These are phyloP conservation scores for Tarenaya hassleriana DNA, from an alignment of 345 rosid genomes.

Conservation along the genomic window DNA sequence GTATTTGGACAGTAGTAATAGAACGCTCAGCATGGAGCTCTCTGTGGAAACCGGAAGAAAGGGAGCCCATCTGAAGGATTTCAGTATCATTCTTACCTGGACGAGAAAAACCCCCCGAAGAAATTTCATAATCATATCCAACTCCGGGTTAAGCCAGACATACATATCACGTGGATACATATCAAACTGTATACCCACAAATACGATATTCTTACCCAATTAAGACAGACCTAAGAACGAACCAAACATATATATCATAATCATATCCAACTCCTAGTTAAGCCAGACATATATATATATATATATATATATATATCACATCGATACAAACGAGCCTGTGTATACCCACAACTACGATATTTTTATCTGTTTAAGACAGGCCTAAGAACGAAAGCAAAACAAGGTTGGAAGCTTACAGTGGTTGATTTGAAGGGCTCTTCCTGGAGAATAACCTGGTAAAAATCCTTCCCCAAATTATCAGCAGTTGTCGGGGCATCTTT, in stretches of 20 bases:
- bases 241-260: too few relatives aligned
- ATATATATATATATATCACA: too few relatives aligned
- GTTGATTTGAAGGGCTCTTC: slow-evolving; percentile 92
- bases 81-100: slow-evolving; percentile 67
- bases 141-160: too few relatives aligned
- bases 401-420: slow-evolving; percentile 34
- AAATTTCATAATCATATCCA: slow-evolving; percentile 5
- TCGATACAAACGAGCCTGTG: too few relatives aligned
- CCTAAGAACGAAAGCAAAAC: not conserved
- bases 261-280: too few relatives aligned
- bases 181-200: too few relatives aligned
- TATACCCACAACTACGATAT: too few relatives aligned
- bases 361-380: too few relatives aligned
- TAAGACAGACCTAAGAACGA: too few relatives aligned
- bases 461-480: slow-evolving; percentile 59
- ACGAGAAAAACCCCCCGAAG: not conserved
- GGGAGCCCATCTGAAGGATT: slow-evolving; percentile 75
- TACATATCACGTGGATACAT: too few relatives aligned
- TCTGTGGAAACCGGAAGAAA: slow-evolving; percentile 68
- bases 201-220: too few relatives aligned
- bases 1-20: slow-evolving; percentile 76
- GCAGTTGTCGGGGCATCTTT: slow-evolving; percentile 72
- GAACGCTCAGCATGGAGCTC: slow-evolving; percentile 74
- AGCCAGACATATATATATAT: too few relatives aligned
- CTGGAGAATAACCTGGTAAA: slow-evolving; percentile 62